Base-by-base conservation (phyloP, 2,329 filamentous ascomycete genomes). In the Ophiostoma perfectum region DNA sequence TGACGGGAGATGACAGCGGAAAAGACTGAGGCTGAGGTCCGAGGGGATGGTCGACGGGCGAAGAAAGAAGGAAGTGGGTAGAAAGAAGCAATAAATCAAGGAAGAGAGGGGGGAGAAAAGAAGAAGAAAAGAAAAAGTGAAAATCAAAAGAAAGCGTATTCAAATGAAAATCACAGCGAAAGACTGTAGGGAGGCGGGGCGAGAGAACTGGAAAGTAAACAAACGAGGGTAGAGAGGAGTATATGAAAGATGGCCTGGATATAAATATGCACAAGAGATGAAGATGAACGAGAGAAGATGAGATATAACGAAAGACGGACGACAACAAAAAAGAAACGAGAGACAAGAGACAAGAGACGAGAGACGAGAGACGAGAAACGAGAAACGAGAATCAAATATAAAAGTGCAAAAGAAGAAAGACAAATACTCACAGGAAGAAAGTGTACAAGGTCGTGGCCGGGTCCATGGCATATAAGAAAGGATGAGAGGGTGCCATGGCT, bases 361-460 rank as follows among this genome's bases (percentile, higher is more conserved):
- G 18, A n/a, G 11, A 55, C 49, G 4, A 52, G 2, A 11, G 18
- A 55, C 18, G 12, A n/a, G 36, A 41, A 62, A n/a, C n/a, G n/a
- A n/a, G 12, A 16, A 39, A 58, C 14, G 27, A 39, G n/a, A n/a
- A 18, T 27, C 7, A 52, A 52, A 18, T 27, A 49, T 14, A 9
- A 18, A 52, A 27, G n/a, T n/a, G 18, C 7, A 18, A 9, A 52
- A 5, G 16, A 58, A 55, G 49, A 55, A 27, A 55, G 18, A 55
- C 27, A 38, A 18, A 67, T 68, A 87, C 86, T 85, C 80, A 89
- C 87, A 89, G 78, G 78, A 87, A 82, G 76, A 90, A 90, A 70
- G 88, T 89, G 75, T 89, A 83, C 73, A 90, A 85, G 70, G 88
- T 88, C 36, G 87, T 89, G 58, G 81, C 81, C 67, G 84, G 84